Conservation (phyloP, 257 asterid species). For the Nicotiana undulata region DNA sequence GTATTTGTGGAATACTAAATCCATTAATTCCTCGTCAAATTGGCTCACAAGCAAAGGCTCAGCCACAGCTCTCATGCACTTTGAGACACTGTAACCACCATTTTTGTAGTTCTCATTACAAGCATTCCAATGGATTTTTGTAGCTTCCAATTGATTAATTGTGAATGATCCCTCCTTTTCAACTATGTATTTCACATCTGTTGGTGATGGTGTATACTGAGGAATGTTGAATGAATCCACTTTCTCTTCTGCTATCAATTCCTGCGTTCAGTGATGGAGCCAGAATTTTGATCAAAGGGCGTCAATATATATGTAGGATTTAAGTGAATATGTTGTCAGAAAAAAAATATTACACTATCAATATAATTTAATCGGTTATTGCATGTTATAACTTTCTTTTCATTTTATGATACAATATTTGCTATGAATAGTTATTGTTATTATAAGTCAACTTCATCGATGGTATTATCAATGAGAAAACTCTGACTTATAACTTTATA, state of each 20-base stretch:
- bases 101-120: conserved; percentile 6
- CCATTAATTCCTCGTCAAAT: conserved; percentile 39
- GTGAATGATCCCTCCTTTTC: conserved; percentile 48
- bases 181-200: conserved; percentile 31
- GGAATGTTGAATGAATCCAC: conserved; percentile 54
- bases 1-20: conserved; percentile 30
- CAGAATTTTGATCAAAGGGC: no score
- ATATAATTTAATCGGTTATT: no score
- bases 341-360: no score
- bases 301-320: neutral
- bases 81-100: conserved; percentile 35
- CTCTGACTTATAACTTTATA: no score
- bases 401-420: neutral
- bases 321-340: neutral
- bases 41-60: conserved; percentile 57
- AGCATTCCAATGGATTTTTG: conserved; percentile 45
- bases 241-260: conserved; percentile 39
- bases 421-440: no score
- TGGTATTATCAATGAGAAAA: neutral
- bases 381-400: neutral
- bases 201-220: conserved; percentile 47
- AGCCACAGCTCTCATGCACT: conserved; percentile 58
- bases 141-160: conserved; percentile 28
- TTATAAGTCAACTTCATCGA: neutral
- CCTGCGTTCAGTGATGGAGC: conserved; percentile 15